phyloP scores from a whole-genome alignment of 2,329 filamentous ascomycete genomes.

The Pestalotiopsis sp. region DNA sequence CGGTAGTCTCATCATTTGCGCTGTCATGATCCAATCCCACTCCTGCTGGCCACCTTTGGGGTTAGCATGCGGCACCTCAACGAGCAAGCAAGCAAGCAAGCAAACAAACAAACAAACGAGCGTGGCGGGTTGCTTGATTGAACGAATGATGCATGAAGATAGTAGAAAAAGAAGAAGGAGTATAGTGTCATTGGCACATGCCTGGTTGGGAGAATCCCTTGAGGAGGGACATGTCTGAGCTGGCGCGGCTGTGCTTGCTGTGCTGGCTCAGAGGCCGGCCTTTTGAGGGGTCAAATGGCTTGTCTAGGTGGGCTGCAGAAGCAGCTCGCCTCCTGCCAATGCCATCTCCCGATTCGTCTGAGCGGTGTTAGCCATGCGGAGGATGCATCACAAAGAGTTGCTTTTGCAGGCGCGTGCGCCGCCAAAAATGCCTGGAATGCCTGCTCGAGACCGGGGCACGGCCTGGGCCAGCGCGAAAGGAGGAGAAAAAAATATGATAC shows the following conservation, averaged over 20 bases:
- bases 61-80: constrained; percentile 51
- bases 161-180: not conserved
- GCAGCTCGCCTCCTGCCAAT: constrained; percentile 56
- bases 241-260: constrained; percentile 71
- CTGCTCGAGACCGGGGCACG: not conserved
- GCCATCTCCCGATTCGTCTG: constrained; percentile 42
- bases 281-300: constrained; percentile 50
- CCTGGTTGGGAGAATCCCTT: constrained; percentile 55
- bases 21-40: constrained; percentile 36
- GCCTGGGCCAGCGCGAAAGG: not conserved
- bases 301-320: constrained; percentile 64
- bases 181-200: constrained; percentile 41
- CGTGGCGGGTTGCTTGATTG: not conserved
- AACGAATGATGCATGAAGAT: not conserved
- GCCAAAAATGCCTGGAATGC: not conserved
- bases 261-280: constrained; percentile 61
- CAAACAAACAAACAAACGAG: not conserved
- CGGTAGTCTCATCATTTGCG: constrained; percentile 48
- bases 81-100: constrained; percentile 17
- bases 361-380: constrained; percentile 18
- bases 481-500: not conserved
- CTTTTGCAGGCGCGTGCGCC: constrained; percentile 3
- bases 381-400: constrained; percentile 3
- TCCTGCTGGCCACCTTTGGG: constrained; percentile 31
- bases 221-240: constrained; percentile 68